These are phyloP conservation scores for Thuidium tamariscinum DNA, from an alignment of 225 moss, liverwort and hornwort genomes.

Conservation along the genomic window DNA sequence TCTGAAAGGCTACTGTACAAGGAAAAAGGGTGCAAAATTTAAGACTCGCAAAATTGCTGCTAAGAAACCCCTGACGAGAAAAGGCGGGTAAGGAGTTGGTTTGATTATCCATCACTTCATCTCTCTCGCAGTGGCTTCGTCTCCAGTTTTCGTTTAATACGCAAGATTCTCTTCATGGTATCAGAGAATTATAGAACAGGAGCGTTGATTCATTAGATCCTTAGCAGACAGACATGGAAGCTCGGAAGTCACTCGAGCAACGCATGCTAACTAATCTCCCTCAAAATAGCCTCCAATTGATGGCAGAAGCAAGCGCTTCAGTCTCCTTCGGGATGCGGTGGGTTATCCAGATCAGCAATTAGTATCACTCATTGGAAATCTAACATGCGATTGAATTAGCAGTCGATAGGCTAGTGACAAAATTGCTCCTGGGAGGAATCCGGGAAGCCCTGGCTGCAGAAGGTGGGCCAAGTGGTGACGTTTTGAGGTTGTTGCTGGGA, in stretches of 20 bases:
- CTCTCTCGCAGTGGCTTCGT: not conserved
- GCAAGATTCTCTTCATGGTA: not conserved
- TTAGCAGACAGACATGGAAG: slow-evolving; percentile 5
- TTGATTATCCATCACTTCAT: not conserved
- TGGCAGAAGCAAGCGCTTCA: not conserved
- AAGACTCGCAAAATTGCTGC: slow-evolving; percentile 25
- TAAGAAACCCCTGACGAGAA: not conserved
- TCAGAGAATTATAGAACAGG: not conserved
- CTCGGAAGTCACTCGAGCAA: not conserved
- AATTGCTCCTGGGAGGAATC: slow-evolving; percentile 47
- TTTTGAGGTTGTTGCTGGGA: slow-evolving; percentile 3
- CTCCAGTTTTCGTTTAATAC: not conserved
- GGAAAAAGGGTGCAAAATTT: not conserved
- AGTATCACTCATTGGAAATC: not conserved
- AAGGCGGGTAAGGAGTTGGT: not conserved
- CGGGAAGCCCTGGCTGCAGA: slow-evolving; percentile 17
- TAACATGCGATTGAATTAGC: not conserved
- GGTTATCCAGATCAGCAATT: not conserved
- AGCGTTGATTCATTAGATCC: not conserved
- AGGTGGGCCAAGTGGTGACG: slow-evolving; percentile 6
- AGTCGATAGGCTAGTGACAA: slow-evolving; percentile 17
- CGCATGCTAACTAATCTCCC: slow-evolving; percentile 13
- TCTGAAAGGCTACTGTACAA: not conserved
- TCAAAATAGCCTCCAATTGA: slow-evolving; percentile 30
- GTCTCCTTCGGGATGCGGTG: not conserved